Base-by-base conservation (phyloP, 805 yeast genomes). In the Saccharomycopsis sp. region DNA sequence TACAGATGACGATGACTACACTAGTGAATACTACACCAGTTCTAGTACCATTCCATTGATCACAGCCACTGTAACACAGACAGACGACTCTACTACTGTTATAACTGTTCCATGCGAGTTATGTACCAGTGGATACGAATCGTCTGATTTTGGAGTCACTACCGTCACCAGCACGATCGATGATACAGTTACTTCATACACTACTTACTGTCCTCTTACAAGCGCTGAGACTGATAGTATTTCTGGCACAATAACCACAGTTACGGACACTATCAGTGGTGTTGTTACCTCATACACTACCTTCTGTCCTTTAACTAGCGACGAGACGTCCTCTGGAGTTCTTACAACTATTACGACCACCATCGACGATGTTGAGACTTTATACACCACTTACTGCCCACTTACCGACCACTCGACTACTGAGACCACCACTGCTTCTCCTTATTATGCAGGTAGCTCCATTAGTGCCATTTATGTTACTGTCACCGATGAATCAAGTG, bases 151-250 rank as follows among this genome's bases (percentile, higher is more conserved):
- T 29, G 69, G 68, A 55, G 64, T 64, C 50, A 59, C 67, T 34
- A 58, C 63, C 29, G 60, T 64, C 24, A 64, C 70, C 47, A 62
- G 57, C 38, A 68, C 70, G 19, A 57, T 62, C n/a, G 56, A 60
- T 14, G 70, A 60, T 58, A 55, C 58, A 52, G 62, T 52, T 49
- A 64, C 66, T 47, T 50, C 54, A 25, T 59, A 56, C 62, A 63
- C 65, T 57, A 64, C 64, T 53, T 63, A 63, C 66, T 62, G 64
- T 56, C 67, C 67, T 58, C 58, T 65, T 55, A 60, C 64, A 54
- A 22, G 23, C n/a, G 9, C 52, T 3, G 29, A 20, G 22, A 20
- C 52, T 49, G 29, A 49, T 7, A 49, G 29, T 49, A 22, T 49
- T 22, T 12, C 47, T 51, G 53, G 17, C n/a, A 14, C 34, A 34